Percentiles rank a stretch among this genome's conserved stretches.
These are phyloP conservation scores for Chytriomyces sp. DNA, from an alignment of 192 early-diverging fungal species.

Conservation along the genomic window DNA sequence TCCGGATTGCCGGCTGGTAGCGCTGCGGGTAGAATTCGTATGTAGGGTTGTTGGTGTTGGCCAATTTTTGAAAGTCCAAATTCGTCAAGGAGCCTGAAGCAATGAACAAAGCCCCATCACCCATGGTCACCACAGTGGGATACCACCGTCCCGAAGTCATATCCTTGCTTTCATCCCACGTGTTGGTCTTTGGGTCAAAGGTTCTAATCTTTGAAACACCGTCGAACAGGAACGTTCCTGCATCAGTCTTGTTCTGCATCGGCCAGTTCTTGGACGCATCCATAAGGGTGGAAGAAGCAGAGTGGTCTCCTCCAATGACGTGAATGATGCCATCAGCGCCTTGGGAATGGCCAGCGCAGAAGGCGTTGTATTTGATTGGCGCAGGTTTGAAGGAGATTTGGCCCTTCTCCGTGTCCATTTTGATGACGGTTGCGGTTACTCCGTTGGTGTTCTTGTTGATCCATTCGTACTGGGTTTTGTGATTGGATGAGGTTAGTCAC, in stretches of 20 bases:
- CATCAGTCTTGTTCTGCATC: background rate
- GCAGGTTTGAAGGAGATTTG: background rate
- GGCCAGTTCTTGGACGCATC: background rate
- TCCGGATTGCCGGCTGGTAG: background rate
- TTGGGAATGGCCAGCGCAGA: slow-evolving; percentile 49
- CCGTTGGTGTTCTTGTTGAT: slow-evolving; percentile 37
- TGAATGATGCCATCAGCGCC: slow-evolving; percentile 46
- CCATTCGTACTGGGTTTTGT: background rate
- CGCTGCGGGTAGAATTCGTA: slow-evolving; percentile 47
- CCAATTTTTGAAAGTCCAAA: slow-evolving; percentile 25
- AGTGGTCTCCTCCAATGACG: slow-evolving; percentile 49
- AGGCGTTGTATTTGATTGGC: slow-evolving; percentile 39
- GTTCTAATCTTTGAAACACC: slow-evolving; percentile 23
- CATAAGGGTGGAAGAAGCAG: background rate
- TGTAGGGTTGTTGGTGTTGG: slow-evolving; percentile 45
- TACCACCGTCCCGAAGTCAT: slow-evolving; percentile 51
- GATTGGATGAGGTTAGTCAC: too few species aligned
- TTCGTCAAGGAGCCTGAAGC: slow-evolving; percentile 35
- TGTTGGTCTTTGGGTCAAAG: slow-evolving; percentile 19
- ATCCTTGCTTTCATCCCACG: slow-evolving; percentile 24
- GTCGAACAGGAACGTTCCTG: slow-evolving; percentile 17
- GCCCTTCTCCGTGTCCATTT: slow-evolving; percentile 26
- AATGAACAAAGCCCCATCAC: slow-evolving; percentile 30
- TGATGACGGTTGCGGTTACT: background rate
- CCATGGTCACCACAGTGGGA: slow-evolving; percentile 47